Percentiles rank a stretch among this genome's conserved stretches.
Conservation (phyloP, 768 basidiomycete genomes). For the Cytidiella melzeri region DNA sequence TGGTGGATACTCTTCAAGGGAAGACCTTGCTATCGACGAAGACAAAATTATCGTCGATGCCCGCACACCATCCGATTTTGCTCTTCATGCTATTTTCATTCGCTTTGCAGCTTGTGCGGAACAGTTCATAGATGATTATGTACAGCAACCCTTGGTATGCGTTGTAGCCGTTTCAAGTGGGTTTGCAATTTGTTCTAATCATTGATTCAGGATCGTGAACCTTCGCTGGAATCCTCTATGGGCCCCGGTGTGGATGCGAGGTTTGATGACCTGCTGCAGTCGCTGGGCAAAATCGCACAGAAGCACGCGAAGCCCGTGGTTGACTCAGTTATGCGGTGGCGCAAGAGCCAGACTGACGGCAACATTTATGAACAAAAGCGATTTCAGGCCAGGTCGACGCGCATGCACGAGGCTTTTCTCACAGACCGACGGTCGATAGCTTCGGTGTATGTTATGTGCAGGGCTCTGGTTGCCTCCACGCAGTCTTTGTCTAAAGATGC, state of each 20-base stretch:
- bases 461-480: conserved; percentile 75
- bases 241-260: conserved; percentile 68
- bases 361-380: conserved; percentile 43
- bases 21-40: conserved; percentile 42
- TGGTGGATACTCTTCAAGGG: conserved; percentile 35
- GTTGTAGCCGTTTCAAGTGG: background rate
- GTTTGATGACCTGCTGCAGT: conserved; percentile 81
- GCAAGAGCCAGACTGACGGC: conserved; percentile 66
- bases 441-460: conserved; percentile 85
- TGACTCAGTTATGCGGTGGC: conserved; percentile 85
- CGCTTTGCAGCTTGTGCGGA: conserved; percentile 80
- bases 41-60: conserved; percentile 66
- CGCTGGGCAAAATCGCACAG: conserved; percentile 80
- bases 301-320: conserved; percentile 80
- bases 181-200: background rate
- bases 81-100: conserved; percentile 82
- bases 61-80: conserved; percentile 83
- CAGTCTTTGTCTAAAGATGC: conserved; percentile 69
- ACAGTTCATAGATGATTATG: conserved; percentile 68
- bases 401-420: conserved; percentile 45
- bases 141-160: conserved; percentile 63
- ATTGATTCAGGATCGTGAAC: conserved; percentile 56
- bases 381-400: conserved; percentile 36
- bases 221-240: conserved; percentile 57
- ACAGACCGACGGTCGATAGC: conserved; percentile 75